A percentile compares a stretch with the other conserved stretches of the same genome.
phyloP scores from a whole-genome alignment of 495 filamentous ascomycete species.

The Neurospora tetrasperma region DNA sequence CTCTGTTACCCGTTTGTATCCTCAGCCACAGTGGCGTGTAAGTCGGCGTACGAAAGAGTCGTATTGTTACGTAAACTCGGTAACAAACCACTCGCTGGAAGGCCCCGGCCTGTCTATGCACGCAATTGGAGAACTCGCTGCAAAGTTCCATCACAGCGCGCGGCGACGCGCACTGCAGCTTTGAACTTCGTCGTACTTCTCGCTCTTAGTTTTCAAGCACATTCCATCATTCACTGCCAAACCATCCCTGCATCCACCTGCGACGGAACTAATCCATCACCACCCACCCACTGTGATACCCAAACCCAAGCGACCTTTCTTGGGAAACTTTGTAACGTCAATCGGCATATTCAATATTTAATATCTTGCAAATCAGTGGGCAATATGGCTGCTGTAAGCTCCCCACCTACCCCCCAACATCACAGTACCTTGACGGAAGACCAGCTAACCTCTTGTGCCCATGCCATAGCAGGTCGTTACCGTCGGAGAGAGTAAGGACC shows the following conservation, averaged over 20 bases:
- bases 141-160: background rate
- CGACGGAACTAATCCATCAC: background rate
- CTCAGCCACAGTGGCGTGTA: conserved; percentile 6
- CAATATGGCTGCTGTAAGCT: conserved; percentile 31
- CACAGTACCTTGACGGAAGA: background rate
- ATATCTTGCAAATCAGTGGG: background rate
- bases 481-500: conserved; percentile 86
- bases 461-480: conserved; percentile 69
- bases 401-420: background rate
- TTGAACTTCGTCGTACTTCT: background rate
- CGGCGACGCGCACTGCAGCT: background rate
- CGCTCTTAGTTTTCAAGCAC: background rate
- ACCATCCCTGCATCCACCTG: background rate
- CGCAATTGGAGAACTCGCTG: background rate
- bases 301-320: background rate
- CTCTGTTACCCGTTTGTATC: background rate
- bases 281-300: background rate
- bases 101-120: background rate
- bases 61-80: background rate
- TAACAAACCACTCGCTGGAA: background rate
- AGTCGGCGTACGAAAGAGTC: background rate
- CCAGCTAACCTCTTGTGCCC: background rate
- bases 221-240: background rate
- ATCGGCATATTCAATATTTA: background rate
- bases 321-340: background rate